Percentiles rank a stretch among this genome's conserved stretches.
Conservation (phyloP, 495 filamentous ascomycete species). For the Lindgomyces ingoldianus region DNA sequence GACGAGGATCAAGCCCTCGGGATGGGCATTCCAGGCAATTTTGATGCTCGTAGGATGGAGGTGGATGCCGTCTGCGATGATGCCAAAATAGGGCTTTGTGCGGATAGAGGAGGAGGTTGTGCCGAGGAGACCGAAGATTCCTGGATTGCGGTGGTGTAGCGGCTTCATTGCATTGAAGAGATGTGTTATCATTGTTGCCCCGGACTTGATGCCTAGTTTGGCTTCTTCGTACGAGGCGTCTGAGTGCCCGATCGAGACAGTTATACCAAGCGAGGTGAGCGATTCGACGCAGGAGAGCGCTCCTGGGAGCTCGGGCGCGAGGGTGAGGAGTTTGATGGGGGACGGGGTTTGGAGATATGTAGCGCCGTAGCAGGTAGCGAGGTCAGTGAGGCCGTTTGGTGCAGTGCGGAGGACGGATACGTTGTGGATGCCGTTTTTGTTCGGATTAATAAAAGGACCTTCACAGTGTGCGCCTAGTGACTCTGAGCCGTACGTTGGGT, state of each 20-base stretch:
- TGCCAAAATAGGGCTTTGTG: constrained; percentile 63
- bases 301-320: constrained; percentile 72
- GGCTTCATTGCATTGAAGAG: constrained; percentile 89
- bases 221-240: constrained; percentile 78
- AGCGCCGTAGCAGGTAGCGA: constrained; percentile 69
- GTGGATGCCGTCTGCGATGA: constrained; percentile 69
- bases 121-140: constrained; percentile 75
- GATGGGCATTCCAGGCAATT: constrained; percentile 64
- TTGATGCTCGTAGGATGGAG: constrained; percentile 64
- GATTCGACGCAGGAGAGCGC: constrained; percentile 63
- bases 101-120: constrained; percentile 42
- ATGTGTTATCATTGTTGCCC: constrained; percentile 83
- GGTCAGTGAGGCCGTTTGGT: constrained; percentile 53
- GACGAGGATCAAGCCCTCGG: constrained; percentile 64
- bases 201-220: constrained; percentile 61
- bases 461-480: constrained; percentile 83
- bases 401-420: constrained; percentile 60
- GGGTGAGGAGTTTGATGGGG: constrained; percentile 72
- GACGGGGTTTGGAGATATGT: constrained; percentile 54
- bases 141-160: constrained; percentile 81
- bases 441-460: constrained; percentile 75
- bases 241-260: constrained; percentile 78
- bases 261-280: constrained; percentile 61
- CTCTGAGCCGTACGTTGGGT: constrained; percentile 66
- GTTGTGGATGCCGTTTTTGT: constrained; percentile 74